Conservation (phyloP, 768 basidiomycete species). For the Lactarius akahatsu region DNA sequence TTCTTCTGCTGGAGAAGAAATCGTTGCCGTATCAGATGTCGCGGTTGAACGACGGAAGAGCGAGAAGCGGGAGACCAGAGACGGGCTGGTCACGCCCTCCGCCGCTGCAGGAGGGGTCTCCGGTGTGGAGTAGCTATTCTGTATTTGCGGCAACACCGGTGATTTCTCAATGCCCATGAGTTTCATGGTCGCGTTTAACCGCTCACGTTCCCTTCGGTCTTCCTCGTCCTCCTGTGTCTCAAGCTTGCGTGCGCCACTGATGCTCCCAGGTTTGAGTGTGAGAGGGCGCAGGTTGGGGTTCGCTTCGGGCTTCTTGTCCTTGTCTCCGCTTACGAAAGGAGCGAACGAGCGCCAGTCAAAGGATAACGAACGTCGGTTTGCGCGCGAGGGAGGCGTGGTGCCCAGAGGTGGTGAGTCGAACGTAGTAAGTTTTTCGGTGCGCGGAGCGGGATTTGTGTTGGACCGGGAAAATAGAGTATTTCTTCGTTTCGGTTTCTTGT, state of each 20-base stretch:
- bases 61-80: slow-evolving; percentile 56
- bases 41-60: slow-evolving; percentile 62
- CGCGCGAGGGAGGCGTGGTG: slow-evolving; percentile 31
- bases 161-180: slow-evolving; percentile 87
- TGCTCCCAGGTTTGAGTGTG: slow-evolving; percentile 65
- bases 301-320: slow-evolving; percentile 63
- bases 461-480: slow-evolving; percentile 51
- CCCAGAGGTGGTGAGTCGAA: slow-evolving; percentile 34
- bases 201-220: slow-evolving; percentile 81
- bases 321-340: slow-evolving; percentile 64
- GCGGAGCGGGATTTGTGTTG: slow-evolving; percentile 38
- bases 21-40: slow-evolving; percentile 49
- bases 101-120: slow-evolving; percentile 29
- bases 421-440: slow-evolving; percentile 37
- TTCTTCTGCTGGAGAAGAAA: slow-evolving; percentile 46
- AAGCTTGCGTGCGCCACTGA: slow-evolving; percentile 70
- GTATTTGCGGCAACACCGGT: slow-evolving; percentile 42
- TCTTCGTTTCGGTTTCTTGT: slow-evolving; percentile 56
- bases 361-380: slow-evolving; percentile 74
- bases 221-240: slow-evolving; percentile 93
- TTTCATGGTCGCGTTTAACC: slow-evolving; percentile 88
- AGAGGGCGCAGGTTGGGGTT: slow-evolving; percentile 61
- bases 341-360: slow-evolving; percentile 83
- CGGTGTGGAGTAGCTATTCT: slow-evolving; percentile 45
- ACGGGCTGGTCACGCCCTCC: slow-evolving; percentile 35